Evolutionary conservation across 495 filamentous ascomycete genomes (phyloP).

Genomic region (Penicillium manginii): DNA sequence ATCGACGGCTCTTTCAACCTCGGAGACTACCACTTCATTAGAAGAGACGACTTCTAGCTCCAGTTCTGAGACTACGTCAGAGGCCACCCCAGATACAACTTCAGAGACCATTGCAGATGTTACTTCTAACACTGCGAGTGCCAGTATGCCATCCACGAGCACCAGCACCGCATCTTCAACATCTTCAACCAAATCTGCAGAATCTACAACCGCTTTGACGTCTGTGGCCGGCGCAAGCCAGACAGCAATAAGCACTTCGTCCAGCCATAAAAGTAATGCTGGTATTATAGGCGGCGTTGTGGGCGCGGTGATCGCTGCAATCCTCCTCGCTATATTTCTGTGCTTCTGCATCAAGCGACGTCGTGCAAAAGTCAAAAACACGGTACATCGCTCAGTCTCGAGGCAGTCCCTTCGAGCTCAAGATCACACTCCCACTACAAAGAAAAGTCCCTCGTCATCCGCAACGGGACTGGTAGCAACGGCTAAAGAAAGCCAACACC

Average conservation of each 20-base stretch:
- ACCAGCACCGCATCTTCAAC: conserved; percentile 2
- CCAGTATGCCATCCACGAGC: background rate
- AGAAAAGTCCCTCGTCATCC: background rate
- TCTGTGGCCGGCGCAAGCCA: background rate
- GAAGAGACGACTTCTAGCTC: background rate
- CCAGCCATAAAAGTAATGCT: conserved; percentile 10
- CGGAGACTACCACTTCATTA: background rate
- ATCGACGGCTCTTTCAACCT: background rate
- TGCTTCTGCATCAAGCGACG: conserved; percentile 29
- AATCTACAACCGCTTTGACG: conserved; percentile 4
- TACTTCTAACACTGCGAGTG: background rate
- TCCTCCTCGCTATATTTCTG: conserved; percentile 22
- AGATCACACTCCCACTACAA: conserved; percentile 2
- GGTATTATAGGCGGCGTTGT: conserved; percentile 36
- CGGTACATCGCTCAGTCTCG: background rate
- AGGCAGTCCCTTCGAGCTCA: conserved; percentile 3
- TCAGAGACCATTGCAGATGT: background rate
- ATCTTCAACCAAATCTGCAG: background rate
- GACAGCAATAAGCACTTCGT: conserved; percentile 6
- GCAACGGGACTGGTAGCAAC: background rate
- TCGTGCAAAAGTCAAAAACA: conserved; percentile 10
- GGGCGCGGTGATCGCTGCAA: conserved; percentile 24
- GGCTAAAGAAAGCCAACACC: background rate
- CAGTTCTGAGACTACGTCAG: background rate
- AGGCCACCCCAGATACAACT: background rate